Percentiles rank a stretch among this genome's conserved stretches.
phyloP scores from a whole-genome alignment of 352 stramenopile genomes.

The Phytophthora crassamura region DNA sequence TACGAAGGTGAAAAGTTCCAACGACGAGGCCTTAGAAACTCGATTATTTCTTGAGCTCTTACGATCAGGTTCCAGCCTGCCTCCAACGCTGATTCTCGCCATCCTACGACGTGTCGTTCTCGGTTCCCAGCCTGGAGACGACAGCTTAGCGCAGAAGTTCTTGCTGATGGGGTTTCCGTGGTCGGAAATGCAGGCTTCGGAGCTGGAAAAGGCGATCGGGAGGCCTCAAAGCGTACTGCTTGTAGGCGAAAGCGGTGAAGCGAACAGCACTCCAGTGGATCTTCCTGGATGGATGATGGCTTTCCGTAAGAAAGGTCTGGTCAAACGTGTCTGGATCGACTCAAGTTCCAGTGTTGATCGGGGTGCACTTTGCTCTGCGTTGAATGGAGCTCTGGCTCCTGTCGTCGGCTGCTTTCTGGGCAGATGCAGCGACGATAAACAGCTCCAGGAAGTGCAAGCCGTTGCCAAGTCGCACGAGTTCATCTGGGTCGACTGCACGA shows the following conservation, averaged over 20 bases:
- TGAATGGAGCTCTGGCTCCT: conserved; percentile 21
- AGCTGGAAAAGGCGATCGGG: conserved; percentile 44
- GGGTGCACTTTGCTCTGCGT: neutral
- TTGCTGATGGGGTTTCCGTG: conserved; percentile 57
- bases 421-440: conserved; percentile 12
- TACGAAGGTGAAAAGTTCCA: conserved; percentile 26
- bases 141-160: conserved; percentile 37
- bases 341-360: conserved; percentile 5
- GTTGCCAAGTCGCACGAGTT: conserved; percentile 34
- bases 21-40: conserved; percentile 19
- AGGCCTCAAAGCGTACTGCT: conserved; percentile 24
- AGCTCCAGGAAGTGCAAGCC: conserved; percentile 19
- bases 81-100: conserved; percentile 32
- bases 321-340: conserved; percentile 28
- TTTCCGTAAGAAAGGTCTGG: conserved; percentile 31
- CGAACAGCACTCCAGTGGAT: conserved; percentile 11
- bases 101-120: conserved; percentile 35
- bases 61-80: conserved; percentile 38
- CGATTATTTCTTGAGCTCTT: conserved; percentile 33
- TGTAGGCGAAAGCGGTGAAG: conserved; percentile 3
- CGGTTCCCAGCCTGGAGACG: conserved; percentile 13
- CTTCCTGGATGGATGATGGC: conserved; percentile 18
- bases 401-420: conserved; percentile 43
- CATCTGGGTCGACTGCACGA: conserved; percentile 33
- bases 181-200: conserved; percentile 24